Base-by-base conservation (phyloP, 352 stramenopile genomes). In the Thalassiosira livingstoniorum region DNA sequence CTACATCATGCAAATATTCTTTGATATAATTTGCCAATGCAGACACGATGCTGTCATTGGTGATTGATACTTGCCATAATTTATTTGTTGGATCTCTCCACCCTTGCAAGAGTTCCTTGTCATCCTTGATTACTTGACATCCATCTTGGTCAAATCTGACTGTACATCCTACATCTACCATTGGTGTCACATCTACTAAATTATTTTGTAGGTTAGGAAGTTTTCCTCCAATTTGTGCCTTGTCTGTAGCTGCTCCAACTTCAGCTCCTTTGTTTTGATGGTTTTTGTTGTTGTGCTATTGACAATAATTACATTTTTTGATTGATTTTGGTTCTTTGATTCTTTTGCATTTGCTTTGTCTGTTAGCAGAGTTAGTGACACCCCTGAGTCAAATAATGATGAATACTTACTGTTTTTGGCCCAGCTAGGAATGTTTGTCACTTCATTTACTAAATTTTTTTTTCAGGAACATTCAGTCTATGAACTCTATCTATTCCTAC, bases 141-240 rank as follows among this genome's bases (percentile, higher is more conserved):
- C 65, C 65, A 1, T 61, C 2, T 13, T 47, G n/a, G 29, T 61
- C 31, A 23, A 74, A 74, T 27, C 45, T 47, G 32, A 74, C 65
- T 64, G 5, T 31, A 32, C 65, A 74, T 0, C 47, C 43, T 3
- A 47, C 65, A 47, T 74, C 32, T 25, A 18, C 39, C 1, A 74
- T 25, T 53, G 21, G 13, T 31, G 13, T 23, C 7, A 63, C 45
- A 34, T 32, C n/a, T 1, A 74, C 13, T 11, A 74, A 32, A 31
- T 74, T 63, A 29, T 74, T 69, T 18, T 47, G 39, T 7, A 47
- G 7, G 15, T 47, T 47, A 47, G 7, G 7, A 7, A 47, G 7
- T 47, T 15, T 7, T 18, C 7, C 7, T 7, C 7, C 7, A 18
- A 7, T 7, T 47, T 47, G 7, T 18, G 39, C 39, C 15, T 47